Evolutionary conservation across 345 rosid genomes (phyloP).

Genomic region (Xanthoceras sorbifolium): DNA sequence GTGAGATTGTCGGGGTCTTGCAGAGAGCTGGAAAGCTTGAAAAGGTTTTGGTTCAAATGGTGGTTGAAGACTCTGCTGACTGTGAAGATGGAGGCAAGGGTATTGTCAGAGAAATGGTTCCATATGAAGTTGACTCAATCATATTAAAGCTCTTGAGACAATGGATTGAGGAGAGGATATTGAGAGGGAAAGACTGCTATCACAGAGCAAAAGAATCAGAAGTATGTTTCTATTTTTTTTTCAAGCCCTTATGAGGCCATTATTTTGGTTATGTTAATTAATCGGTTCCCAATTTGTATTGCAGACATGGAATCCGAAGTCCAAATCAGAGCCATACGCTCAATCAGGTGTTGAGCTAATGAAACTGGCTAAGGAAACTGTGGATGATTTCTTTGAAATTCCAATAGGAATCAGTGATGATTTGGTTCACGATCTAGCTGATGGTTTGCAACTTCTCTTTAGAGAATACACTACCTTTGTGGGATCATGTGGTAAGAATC

Average conservation of each 20-base stretch:
- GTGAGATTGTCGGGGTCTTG: constrained; percentile 65
- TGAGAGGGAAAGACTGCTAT: constrained; percentile 46
- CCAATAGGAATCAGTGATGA: constrained; percentile 82
- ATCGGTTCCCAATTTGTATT: not conserved
- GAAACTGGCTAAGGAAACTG: constrained; percentile 59
- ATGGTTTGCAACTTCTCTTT: constrained; percentile 65
- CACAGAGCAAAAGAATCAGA: constrained; percentile 76
- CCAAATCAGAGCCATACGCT: constrained; percentile 88
- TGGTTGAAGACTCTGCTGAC: constrained; percentile 80
- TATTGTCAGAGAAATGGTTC: constrained; percentile 79
- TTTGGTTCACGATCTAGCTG: constrained; percentile 67
- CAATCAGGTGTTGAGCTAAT: constrained; percentile 72
- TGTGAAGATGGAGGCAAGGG: constrained; percentile 85
- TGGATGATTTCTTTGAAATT: constrained; percentile 79
- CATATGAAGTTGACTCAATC: constrained; percentile 78
- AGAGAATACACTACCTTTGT: constrained; percentile 73
- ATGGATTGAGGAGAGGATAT: constrained; percentile 68
- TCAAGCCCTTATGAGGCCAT: not conserved
- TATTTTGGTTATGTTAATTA: not conserved
- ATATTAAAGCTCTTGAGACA: constrained; percentile 51
- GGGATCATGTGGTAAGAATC: constrained; percentile 70
- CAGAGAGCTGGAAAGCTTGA: constrained; percentile 82
- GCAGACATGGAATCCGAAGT: constrained; percentile 96
- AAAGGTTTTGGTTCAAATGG: constrained; percentile 80
- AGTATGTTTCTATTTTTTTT: constrained; percentile 36